A percentile compares a stretch with the other conserved stretches of the same genome.
Evolutionary conservation across 2,329 filamentous ascomycete genomes (phyloP).

Genomic region (Neonectria sp.): DNA sequence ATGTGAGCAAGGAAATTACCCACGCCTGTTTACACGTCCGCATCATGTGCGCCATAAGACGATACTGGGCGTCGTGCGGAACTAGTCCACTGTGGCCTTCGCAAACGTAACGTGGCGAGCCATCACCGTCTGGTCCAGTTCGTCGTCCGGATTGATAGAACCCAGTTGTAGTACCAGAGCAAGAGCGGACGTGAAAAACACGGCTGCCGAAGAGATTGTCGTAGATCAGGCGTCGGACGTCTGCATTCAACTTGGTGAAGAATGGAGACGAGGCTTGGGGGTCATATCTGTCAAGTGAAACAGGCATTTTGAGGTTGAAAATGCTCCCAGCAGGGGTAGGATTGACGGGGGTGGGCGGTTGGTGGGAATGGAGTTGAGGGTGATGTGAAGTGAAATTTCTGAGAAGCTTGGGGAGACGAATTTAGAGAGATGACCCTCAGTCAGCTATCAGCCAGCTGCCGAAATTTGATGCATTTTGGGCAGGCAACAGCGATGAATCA

Average conservation of each 20-base stretch:
- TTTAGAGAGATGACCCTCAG: background rate
- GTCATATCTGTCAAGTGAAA: background rate
- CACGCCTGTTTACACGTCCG: constrained; percentile 29
- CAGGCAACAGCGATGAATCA: background rate
- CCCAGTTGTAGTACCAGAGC: background rate
- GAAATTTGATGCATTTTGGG: too few relatives aligned
- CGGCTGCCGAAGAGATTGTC: constrained; percentile 8
- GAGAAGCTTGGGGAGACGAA: background rate
- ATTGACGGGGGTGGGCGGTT: too few relatives aligned
- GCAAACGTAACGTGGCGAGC: too few relatives aligned
- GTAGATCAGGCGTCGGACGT: constrained; percentile 14
- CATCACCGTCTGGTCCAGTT: too few relatives aligned
- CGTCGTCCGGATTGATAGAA: background rate
- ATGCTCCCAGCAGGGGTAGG: background rate
- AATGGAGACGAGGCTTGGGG: constrained; percentile 13
- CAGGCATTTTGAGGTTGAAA: background rate
- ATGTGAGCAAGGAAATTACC: background rate
- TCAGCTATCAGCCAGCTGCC: too few relatives aligned
- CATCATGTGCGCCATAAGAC: background rate
- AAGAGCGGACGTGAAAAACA: background rate
- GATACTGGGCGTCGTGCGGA: too few relatives aligned
- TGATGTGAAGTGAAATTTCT: background rate
- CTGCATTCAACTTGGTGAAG: constrained; percentile 13
- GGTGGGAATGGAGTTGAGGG: too few relatives aligned
- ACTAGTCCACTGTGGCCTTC: too few relatives aligned